phyloP scores from a whole-genome alignment of 345 rosid genomes.

The Combretum micranthum region DNA sequence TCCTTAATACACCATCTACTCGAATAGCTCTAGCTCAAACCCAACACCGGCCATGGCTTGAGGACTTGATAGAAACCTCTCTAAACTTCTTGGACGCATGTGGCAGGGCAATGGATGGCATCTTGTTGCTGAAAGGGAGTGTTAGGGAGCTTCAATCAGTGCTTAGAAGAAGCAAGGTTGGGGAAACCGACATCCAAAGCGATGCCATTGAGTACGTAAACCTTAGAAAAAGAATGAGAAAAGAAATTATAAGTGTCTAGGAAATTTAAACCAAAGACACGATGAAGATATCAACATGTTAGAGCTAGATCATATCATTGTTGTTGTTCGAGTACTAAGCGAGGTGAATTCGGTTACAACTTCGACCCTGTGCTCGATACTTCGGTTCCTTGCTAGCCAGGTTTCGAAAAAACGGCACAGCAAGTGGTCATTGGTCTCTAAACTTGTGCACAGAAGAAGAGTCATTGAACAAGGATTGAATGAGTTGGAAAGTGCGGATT shows the following conservation, averaged over 20 bases:
- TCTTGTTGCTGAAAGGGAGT: slow-evolving; percentile 31
- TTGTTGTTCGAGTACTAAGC: slow-evolving; percentile 3
- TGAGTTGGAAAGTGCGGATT: slow-evolving; percentile 47
- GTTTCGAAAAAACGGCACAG: too few species aligned
- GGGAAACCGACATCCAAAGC: slow-evolving; percentile 31
- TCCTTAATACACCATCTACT: slow-evolving; percentile 35
- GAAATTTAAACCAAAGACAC: slow-evolving; percentile 34
- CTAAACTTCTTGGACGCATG: slow-evolving; percentile 46
- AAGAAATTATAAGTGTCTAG: slow-evolving; percentile 29
- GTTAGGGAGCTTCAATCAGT: slow-evolving; percentile 52
- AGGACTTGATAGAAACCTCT: slow-evolving; percentile 35
- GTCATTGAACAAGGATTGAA: slow-evolving; percentile 14
- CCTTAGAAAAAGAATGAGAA: slow-evolving; percentile 41
- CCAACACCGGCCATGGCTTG: slow-evolving; percentile 25
- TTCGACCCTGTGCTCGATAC: too few species aligned
- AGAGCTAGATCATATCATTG: slow-evolving; percentile 14
- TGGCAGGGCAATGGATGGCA: slow-evolving; percentile 38
- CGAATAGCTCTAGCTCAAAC: slow-evolving; percentile 36
- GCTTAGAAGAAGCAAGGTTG: slow-evolving; percentile 49
- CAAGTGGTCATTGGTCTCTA: too few species aligned
- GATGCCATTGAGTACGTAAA: slow-evolving; percentile 25
- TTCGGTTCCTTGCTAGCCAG: too few species aligned
- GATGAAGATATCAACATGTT: slow-evolving; percentile 9
- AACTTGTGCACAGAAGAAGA: background rate
- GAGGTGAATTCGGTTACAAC: too few species aligned